These are phyloP conservation scores for Hypoxylon sp. DNA, from an alignment of 2,329 filamentous ascomycete genomes.

Conservation along the genomic window DNA sequence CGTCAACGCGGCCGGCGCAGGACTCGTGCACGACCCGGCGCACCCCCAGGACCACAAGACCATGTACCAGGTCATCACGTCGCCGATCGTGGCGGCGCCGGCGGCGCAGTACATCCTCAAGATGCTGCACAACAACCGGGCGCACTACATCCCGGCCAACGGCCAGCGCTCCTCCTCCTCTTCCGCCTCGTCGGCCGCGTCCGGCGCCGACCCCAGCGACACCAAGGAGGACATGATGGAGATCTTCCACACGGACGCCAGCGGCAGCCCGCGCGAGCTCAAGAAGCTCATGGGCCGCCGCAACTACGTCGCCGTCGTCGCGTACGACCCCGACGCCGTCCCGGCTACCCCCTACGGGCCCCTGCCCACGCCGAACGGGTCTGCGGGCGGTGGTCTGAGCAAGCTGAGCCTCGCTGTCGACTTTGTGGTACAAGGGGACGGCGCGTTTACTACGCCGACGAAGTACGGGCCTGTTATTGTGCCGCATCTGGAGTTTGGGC, in stretches of 20 bases:
- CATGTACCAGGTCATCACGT: constrained; percentile 98
- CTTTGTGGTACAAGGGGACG: constrained; percentile 95
- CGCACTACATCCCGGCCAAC: constrained; percentile 89
- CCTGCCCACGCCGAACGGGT: constrained; percentile 39
- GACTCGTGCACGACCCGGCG: constrained; percentile 90
- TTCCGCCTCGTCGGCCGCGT: too few species aligned
- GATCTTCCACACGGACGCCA: constrained; percentile 94
- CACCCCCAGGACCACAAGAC: constrained; percentile 96
- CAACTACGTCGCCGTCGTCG: constrained; percentile 93
- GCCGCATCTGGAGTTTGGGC: constrained; percentile 80
- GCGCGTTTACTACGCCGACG: constrained; percentile 79
- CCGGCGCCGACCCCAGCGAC: constrained; percentile 75
- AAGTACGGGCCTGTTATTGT: constrained; percentile 98
- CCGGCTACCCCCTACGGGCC: constrained; percentile 43
- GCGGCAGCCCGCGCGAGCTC: constrained; percentile 80
- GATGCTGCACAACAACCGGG: constrained; percentile 93
- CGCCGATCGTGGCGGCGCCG: constrained; percentile 89
- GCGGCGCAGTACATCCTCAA: constrained; percentile 87
- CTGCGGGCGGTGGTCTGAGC: constrained; percentile 55
- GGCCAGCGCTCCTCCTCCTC: constrained; percentile 79
- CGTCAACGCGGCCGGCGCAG: constrained; percentile 90
- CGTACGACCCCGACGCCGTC: constrained; percentile 86
- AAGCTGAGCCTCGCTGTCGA: constrained; percentile 91
- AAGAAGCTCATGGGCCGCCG: constrained; percentile 92
- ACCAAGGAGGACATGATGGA: constrained; percentile 99